phyloP scores from a whole-genome alignment of 805 yeast species.

The Candida boleticola region DNA sequence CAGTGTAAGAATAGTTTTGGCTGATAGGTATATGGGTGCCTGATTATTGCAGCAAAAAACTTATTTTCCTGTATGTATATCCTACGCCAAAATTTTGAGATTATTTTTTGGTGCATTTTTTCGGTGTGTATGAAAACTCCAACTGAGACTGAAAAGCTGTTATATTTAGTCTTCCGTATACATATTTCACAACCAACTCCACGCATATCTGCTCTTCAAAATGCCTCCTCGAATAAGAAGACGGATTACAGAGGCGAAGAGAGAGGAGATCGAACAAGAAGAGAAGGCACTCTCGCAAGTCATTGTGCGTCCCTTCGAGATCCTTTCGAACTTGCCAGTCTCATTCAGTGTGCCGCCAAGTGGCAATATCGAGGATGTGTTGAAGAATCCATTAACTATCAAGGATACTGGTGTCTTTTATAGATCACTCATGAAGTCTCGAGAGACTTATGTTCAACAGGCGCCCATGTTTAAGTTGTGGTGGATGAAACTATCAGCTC shows the following conservation, averaged over 20 bases:
- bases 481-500: conserved; percentile 72
- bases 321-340: conserved; percentile 65
- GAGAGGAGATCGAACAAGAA: conserved; percentile 43
- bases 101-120: too few species aligned
- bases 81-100: too few species aligned
- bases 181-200: too few species aligned
- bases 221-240: conserved; percentile 46
- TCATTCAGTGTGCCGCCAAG: conserved; percentile 64
- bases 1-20: too few species aligned
- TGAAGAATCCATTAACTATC: conserved; percentile 65
- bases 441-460: conserved; percentile 57
- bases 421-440: conserved; percentile 68
- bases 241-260: conserved; percentile 39
- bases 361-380: conserved; percentile 43
- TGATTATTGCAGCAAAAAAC: too few species aligned
- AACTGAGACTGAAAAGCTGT: too few species aligned
- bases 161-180: too few species aligned
- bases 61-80: too few species aligned
- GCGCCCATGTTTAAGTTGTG: conserved; percentile 70
- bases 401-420: conserved; percentile 73
- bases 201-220: too few species aligned
- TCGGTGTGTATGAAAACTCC: too few species aligned
- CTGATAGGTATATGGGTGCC: too few species aligned
- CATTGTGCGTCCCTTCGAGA: conserved; percentile 61
- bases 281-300: conserved; percentile 33